Conservation (phyloP, 176 grass and related monocot species). For the Ensete ventricosum region DNA sequence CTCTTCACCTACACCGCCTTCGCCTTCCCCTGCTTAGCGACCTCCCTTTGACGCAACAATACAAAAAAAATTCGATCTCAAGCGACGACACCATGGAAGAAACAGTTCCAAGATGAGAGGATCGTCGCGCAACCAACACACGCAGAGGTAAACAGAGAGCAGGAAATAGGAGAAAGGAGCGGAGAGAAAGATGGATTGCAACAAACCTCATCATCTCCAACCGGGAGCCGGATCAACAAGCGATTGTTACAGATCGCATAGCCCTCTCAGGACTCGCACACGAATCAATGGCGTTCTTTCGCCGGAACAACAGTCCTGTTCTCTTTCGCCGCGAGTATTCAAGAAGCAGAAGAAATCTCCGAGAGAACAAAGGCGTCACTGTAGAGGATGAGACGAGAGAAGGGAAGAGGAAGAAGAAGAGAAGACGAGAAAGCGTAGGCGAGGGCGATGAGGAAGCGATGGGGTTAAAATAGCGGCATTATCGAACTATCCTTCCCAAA, state of each 20-base stretch:
- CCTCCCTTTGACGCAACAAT: neutral
- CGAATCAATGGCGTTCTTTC: neutral
- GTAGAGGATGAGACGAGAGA: too few species aligned
- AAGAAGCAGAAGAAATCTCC: neutral
- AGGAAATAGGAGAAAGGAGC: neutral
- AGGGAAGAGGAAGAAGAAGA: neutral
- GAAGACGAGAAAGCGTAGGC: neutral
- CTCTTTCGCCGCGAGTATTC: neutral
- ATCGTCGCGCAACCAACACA: neutral
- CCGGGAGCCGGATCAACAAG: neutral
- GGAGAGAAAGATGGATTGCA: neutral
- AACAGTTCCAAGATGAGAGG: neutral
- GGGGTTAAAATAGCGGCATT: neutral
- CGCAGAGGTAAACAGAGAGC: neutral
- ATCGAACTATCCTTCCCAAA: neutral
- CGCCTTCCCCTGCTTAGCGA: neutral
- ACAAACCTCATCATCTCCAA: conserved; percentile 1
- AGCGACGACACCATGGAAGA: neutral
- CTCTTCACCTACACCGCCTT: neutral
- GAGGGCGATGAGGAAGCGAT: neutral
- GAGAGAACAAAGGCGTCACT: neutral
- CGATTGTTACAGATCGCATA: neutral
- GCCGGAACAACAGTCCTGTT: neutral
- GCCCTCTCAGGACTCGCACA: neutral
- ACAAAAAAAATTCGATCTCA: conserved; percentile 2